phyloP scores from a whole-genome alignment of 1,284 basidiomycete genomes.

The Puccinia horiana region DNA sequence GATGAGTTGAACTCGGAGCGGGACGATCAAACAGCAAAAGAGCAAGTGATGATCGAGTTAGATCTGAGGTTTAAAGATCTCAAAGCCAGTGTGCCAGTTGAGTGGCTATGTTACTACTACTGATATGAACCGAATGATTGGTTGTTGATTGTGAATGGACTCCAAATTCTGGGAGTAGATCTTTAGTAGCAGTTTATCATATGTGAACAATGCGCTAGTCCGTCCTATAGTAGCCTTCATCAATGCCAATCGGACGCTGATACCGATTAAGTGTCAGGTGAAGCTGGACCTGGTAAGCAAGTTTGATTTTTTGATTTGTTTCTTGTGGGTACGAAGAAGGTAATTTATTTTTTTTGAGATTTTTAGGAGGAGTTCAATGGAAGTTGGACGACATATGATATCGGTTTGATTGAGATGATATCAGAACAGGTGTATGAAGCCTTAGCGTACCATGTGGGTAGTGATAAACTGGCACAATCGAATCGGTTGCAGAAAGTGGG shows the following conservation, averaged over 20 bases:
- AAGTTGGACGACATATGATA: conserved; percentile 69
- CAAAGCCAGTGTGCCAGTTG: conserved; percentile 83
- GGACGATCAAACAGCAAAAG: conserved; percentile 41
- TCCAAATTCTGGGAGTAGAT: conserved; percentile 65
- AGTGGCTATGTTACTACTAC: conserved; percentile 61
- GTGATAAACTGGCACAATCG: conserved; percentile 69
- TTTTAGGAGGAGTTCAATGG: conserved; percentile 72
- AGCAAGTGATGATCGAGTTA: conserved; percentile 71
- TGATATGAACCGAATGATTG: not conserved
- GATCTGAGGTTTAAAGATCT: conserved; percentile 93
- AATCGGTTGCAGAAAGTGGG: conserved; percentile 83
- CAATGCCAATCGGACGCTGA: conserved; percentile 89
- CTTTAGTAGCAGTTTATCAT: conserved; percentile 81
- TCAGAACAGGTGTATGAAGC: conserved; percentile 80
- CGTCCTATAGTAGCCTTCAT: conserved; percentile 98
- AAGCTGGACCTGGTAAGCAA: conserved; percentile 69
- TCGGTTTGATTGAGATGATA: conserved; percentile 76
- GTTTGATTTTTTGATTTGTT: no score
- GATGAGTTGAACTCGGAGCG: conserved; percentile 50
- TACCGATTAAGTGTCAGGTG: conserved; percentile 85
- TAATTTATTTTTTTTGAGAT: not conserved
- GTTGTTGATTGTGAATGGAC: not conserved
- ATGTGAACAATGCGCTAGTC: conserved; percentile 91
- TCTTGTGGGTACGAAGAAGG: not conserved
- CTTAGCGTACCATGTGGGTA: conserved; percentile 82